Evolutionary conservation across 805 yeast genomes (phyloP), one percentile per base, ranked within the genome.

Genomic region (Candida verbasci): DNA sequence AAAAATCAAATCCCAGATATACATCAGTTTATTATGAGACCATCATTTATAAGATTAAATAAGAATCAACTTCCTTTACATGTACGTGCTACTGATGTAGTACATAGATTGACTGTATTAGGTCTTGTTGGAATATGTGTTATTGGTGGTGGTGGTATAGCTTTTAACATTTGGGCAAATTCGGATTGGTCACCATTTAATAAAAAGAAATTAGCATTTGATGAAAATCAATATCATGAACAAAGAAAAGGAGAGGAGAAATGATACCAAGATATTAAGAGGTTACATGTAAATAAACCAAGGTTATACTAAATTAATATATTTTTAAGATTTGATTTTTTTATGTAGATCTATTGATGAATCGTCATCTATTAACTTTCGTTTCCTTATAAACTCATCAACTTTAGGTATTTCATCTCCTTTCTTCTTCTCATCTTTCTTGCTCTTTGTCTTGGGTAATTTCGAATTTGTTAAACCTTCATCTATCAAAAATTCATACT

Each of bases 111-210:
- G 24, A 52, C 70, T 5, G 70, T 67, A 8, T 59, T 65, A 25
- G 70, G 67, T 7, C 47, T 62, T 31, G 60, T 62, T 22, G 72
- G 72, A 3, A 55, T 66, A 46, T 61, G 67, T 45, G 59, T 60
- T 35, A 60, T 61, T 37, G 72, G 71, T 10, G 30, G 60, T 17
- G 71, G 70, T 21, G 50, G 66, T 38, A 58, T 65, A 21, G 24
- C 57, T 7, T 67, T 62, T 53, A 68, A 68, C 47, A 39, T 68
- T 20, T 68, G 59, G 50, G 61, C 63, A 44, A 68, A 68, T 55
- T 64, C 70, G 17, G 72, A 68, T 46, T 68, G 48, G 47, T 66
- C 71, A 34, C 50, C 48, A 24, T 59, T 62, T 65, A 68, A 68
- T 55, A 52, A 55, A 44, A 41, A 60, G 32, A 68, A 68, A 53